phyloP scores from a whole-genome alignment of 83 land plant genomes.

The Thuja plicata region DNA sequence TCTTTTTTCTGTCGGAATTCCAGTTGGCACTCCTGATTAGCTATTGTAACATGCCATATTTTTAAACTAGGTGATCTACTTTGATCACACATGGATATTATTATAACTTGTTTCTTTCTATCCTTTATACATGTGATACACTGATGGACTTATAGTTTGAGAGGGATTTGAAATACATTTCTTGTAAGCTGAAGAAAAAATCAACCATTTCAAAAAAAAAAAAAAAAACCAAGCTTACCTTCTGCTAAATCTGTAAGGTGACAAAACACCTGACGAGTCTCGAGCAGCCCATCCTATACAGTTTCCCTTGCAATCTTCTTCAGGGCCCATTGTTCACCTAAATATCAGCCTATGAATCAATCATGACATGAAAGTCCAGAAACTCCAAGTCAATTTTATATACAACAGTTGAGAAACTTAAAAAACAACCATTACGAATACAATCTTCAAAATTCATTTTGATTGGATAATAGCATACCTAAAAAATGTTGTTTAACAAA shows the following conservation, averaged over 20 bases:
- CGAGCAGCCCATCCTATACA: slow-evolving; percentile 66
- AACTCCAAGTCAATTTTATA: background rate
- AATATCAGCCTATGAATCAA: background rate
- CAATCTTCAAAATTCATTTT: background rate
- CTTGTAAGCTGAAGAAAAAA: background rate
- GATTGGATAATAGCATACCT: background rate
- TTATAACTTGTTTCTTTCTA: too few species aligned
- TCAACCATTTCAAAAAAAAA: slow-evolving; percentile 6
- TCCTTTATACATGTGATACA: background rate
- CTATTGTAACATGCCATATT: background rate
- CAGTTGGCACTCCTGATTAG: background rate
- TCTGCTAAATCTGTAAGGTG: slow-evolving; percentile 57
- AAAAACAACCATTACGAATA: background rate
- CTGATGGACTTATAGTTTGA: background rate
- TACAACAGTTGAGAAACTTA: background rate
- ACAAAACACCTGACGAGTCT: slow-evolving; percentile 50
- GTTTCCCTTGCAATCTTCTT: slow-evolving; percentile 17
- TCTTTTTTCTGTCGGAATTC: background rate
- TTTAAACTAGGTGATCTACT: background rate
- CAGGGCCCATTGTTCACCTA: background rate
- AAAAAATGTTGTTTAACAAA: background rate
- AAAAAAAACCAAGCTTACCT: slow-evolving; percentile 28
- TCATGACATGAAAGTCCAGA: background rate
- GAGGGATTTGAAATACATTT: background rate
- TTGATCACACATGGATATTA: background rate